phyloP scores from a whole-genome alignment of 148 eudicot genomes.

The Nyssa sinensis region DNA sequence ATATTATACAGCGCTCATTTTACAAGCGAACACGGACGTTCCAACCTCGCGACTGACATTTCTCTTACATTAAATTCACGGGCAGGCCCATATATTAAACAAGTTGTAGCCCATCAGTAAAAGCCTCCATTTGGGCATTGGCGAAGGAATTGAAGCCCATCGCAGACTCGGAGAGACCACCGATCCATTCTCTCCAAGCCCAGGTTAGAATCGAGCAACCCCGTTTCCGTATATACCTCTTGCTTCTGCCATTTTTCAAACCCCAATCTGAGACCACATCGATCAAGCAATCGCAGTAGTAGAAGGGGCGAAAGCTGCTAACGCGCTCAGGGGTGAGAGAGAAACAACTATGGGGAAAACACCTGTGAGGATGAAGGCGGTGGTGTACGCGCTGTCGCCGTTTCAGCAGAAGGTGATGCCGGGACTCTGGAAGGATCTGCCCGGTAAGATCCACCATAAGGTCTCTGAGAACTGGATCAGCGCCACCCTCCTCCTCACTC shows the following conservation, averaged over 20 bases:
- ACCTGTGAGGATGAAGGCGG: slow-evolving; percentile 81
- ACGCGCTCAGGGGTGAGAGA: slow-evolving; percentile 1
- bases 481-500: slow-evolving; percentile 62
- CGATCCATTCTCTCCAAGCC: not conserved
- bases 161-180: not conserved
- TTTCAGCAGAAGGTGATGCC: slow-evolving; percentile 96
- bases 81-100: no score
- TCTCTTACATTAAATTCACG: no score
- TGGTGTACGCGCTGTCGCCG: slow-evolving; percentile 80
- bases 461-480: slow-evolving; percentile 77
- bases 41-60: no score
- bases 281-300: not conserved
- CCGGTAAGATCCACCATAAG: slow-evolving; percentile 70
- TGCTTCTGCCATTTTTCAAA: not conserved
- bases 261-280: not conserved
- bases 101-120: no score
- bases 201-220: not conserved
- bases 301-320: no score
- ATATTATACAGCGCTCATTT: no score
- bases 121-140: no score
- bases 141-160: not conserved
- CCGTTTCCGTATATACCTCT: not conserved
- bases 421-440: slow-evolving; percentile 81
- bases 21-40: no score
- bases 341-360: slow-evolving; percentile 60